phyloP scores from a whole-genome alignment of 345 rosid genomes.

The Syzygium aqueum region DNA sequence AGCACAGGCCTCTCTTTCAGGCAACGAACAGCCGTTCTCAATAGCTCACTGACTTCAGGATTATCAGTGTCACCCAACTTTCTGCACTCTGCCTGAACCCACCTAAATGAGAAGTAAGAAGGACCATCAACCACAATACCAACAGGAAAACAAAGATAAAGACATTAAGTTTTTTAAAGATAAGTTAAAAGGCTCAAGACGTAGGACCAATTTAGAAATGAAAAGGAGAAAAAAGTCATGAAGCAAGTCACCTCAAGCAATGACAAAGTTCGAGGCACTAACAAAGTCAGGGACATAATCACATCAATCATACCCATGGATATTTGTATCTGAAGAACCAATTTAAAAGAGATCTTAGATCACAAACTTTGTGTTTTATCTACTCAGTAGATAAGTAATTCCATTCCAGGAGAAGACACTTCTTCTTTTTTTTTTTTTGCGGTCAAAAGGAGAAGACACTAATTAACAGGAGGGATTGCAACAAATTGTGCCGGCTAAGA shows the following conservation, averaged over 20 bases:
- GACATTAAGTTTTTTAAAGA: not conserved
- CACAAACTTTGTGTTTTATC: not conserved
- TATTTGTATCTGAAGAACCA: not conserved
- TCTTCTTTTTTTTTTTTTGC: no score
- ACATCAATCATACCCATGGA: not conserved
- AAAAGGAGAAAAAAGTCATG: not conserved
- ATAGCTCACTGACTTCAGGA: constrained; percentile 84
- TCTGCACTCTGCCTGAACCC: constrained; percentile 99
- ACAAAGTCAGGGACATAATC: not conserved
- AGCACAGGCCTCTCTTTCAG: constrained; percentile 94
- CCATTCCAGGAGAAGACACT: not conserved
- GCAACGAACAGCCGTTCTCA: constrained; percentile 75
- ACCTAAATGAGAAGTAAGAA: constrained; percentile 35
- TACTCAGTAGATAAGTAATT: not conserved
- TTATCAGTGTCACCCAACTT: constrained; percentile 88
- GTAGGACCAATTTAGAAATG: not conserved
- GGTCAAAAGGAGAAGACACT: not conserved
- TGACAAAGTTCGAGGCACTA: not conserved
- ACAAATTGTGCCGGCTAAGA: not conserved
- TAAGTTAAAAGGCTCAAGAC: not conserved
- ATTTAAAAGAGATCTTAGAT: not conserved
- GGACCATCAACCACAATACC: not conserved
- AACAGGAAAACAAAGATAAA: not conserved
- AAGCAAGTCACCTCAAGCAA: not conserved
- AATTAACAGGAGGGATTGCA: not conserved